Conservation (phyloP, 352 stramenopile genomes). For the Globisporangium camurandrum region DNA sequence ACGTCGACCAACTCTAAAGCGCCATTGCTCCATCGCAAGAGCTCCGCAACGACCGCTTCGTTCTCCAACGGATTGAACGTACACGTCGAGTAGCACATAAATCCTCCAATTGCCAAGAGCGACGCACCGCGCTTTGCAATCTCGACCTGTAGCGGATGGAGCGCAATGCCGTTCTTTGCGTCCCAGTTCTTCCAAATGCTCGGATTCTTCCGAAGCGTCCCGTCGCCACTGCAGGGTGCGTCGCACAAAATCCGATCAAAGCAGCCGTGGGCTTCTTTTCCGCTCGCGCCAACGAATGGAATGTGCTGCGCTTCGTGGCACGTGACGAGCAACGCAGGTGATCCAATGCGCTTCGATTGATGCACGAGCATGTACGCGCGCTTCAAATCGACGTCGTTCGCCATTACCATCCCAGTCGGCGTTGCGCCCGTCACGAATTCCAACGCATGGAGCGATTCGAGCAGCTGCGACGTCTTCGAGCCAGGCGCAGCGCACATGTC, state of each 20-base stretch:
- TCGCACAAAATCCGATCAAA: constrained; percentile 99
- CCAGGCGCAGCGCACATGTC: constrained; percentile 98
- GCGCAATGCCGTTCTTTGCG: constrained; percentile 79
- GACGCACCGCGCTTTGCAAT: constrained; percentile 92
- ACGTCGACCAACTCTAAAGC: constrained; percentile 91
- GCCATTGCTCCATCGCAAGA: constrained; percentile 89
- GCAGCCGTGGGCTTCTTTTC: constrained; percentile 53
- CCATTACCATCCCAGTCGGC: constrained; percentile 89
- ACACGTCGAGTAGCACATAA: constrained; percentile 96
- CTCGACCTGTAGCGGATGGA: constrained; percentile 94
- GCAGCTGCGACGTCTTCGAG: constrained; percentile 98
- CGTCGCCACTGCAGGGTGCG: constrained; percentile 97
- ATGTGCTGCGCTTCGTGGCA: constrained; percentile 95
- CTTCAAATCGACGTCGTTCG: constrained; percentile 97
- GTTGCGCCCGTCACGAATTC: constrained; percentile 71
- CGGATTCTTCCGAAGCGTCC: constrained; percentile 97
- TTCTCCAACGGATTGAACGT: constrained; percentile 99
- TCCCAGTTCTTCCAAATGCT: constrained; percentile 94
- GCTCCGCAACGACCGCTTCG: constrained; percentile 96
- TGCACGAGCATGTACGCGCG: constrained; percentile 98
- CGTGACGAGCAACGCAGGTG: constrained; percentile 92
- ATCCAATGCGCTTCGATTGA: constrained; percentile 94
- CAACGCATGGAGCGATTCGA: constrained; percentile 89
- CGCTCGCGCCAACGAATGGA: constrained; percentile 79
- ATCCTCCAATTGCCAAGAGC: constrained; percentile 89